Evolutionary conservation across 495 filamentous ascomycete genomes (phyloP), one percentile per base, ranked within the genome.

Genomic region (Aspergillus cavernicola): DNA sequence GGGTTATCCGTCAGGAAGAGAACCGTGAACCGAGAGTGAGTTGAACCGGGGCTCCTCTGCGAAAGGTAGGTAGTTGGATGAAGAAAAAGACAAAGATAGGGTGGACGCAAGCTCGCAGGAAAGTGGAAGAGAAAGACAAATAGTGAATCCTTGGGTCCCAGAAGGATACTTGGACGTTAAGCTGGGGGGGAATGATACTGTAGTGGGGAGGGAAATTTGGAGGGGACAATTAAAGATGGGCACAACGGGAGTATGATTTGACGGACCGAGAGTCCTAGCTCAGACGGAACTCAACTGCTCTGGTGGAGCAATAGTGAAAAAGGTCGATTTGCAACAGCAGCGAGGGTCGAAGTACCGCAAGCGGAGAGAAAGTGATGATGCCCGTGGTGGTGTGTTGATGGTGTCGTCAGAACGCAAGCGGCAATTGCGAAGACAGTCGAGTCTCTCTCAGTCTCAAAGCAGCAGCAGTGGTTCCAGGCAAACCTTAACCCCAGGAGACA

Each of bases 321-420:
- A 38, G 13, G 32, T 24, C 36, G 33, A 52, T 42, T 16, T 51
- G 50, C 43, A 41, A 45, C 50, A n/a, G n/a, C n/a, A n/a, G n/a
- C n/a, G n/a, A n/a, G n/a, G n/a, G n/a, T n/a, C 24, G 44, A 47
- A 32, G 44, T 47, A 47, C 44, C 44, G 56, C 60, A 55, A 52
- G 55, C 57, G 58, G 46, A 45, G 51, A 49, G 41, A 38, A 36
- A 52, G 53, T 46, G 51, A 29, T 35, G 16, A 18, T 38, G 53
- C 23, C 13, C 52, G n/a, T n/a, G n/a, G n/a, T n/a, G n/a, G n/a
- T n/a, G n/a, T n/a, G 33, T 40, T 22, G 56, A 61, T 64, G 61
- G 64, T 67, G 66, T 66, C 62, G 66, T 69, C 65, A 69, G 63
- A 62, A 58, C 59, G 62, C 66, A 66, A 65, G 64, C 65, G 57